Percentiles rank a stretch among this genome's conserved stretches.
Evolutionary conservation across 345 rosid species (phyloP).

Genomic region (Populus euphratica): DNA sequence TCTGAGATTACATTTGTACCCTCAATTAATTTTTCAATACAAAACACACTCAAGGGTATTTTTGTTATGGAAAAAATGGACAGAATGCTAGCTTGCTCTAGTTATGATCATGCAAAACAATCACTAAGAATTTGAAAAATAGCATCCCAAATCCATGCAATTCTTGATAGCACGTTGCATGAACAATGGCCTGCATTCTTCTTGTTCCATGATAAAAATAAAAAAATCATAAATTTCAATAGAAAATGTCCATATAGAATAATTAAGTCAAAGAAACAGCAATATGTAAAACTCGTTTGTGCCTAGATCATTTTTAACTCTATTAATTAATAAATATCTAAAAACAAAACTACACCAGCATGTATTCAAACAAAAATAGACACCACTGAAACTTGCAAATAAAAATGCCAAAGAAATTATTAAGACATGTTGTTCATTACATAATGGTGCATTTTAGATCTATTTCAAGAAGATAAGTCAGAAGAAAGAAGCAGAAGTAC

Average conservation of each 20-base stretch:
- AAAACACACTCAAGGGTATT: no score
- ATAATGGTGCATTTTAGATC: neutral
- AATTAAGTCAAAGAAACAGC: neutral
- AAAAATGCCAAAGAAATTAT: neutral
- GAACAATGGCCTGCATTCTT: neutral
- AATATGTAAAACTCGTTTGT: neutral
- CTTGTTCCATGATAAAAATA: neutral
- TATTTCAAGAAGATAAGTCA: neutral
- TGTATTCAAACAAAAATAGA: constrained; percentile 7
- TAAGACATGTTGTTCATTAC: neutral
- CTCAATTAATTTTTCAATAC: no score
- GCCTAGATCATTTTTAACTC: neutral
- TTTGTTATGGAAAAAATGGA: no score
- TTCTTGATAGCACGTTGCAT: neutral
- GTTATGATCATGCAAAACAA: no score
- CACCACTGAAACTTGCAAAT: neutral
- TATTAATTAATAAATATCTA: neutral
- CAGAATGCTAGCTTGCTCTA: no score
- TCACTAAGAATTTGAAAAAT: no score
- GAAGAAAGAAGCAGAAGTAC: neutral
- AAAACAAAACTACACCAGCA: neutral
- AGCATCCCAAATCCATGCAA: no score
- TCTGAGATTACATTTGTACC: no score
- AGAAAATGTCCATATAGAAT: neutral
- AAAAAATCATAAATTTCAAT: neutral